Conservation (phyloP, 208 protist genomes). For the Trypanosoma mega region DNA sequence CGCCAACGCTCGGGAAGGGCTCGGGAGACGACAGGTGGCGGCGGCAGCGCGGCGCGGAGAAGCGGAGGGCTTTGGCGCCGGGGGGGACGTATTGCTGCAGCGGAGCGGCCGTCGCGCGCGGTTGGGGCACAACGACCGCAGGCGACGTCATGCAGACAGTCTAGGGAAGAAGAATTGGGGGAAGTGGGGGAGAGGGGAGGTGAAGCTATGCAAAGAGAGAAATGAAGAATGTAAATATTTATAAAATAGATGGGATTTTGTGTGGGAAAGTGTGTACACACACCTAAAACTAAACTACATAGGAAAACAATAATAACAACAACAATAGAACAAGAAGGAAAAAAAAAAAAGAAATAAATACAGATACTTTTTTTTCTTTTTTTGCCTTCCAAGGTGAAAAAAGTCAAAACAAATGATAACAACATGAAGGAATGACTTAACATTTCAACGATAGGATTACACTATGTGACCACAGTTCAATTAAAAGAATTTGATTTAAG, state of each 20-base stretch:
- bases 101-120: not conserved
- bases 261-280: too few relatives aligned
- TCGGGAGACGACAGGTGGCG: not conserved
- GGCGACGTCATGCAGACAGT: too few relatives aligned
- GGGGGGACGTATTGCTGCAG: not conserved
- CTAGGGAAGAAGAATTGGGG: too few relatives aligned
- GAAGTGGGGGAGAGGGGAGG: too few relatives aligned
- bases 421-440: too few relatives aligned
- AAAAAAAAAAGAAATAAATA: not conserved
- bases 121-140: not conserved
- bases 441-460: too few relatives aligned
- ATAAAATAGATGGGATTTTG: too few relatives aligned
- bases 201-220: too few relatives aligned
- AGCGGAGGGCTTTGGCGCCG: conserved; percentile 2
- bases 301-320: not conserved
- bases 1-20: not conserved
- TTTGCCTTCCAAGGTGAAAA: not conserved
- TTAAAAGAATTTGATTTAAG: too few relatives aligned
- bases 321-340: not conserved
- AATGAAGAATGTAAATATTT: too few relatives aligned
- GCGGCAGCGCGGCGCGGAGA: not conserved
- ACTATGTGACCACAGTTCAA: too few relatives aligned
- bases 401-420: not conserved
- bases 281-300: not conserved
- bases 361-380: not conserved